phyloP scores from a whole-genome alignment of 805 yeast genomes.

The Yueomyces sp. region DNA sequence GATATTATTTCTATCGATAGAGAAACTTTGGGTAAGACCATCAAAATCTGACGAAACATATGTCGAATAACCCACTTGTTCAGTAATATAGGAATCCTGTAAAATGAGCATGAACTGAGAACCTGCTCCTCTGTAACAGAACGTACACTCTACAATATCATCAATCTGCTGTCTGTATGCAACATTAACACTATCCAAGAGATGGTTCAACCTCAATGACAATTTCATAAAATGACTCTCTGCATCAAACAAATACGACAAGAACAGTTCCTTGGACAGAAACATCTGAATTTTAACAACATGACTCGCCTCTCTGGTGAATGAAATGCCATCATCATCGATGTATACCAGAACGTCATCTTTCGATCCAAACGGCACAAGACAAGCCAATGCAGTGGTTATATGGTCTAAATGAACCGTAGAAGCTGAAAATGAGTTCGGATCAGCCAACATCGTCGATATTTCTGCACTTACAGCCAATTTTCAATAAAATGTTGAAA shows the following conservation, averaged over 20 bases:
- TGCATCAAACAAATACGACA: slow-evolving; percentile 14
- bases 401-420: slow-evolving; percentile 35
- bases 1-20: slow-evolving; percentile 31
- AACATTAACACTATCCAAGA: slow-evolving; percentile 39
- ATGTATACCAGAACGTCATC: slow-evolving; percentile 30
- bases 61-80: slow-evolving; percentile 44
- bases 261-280: slow-evolving; percentile 21
- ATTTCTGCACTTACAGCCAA: no score
- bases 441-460: neutral
- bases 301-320: slow-evolving; percentile 35
- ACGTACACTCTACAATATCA: slow-evolving; percentile 32
- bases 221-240: slow-evolving; percentile 20
- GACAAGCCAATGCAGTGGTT: slow-evolving; percentile 31
- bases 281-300: slow-evolving; percentile 24
- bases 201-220: slow-evolving; percentile 32
- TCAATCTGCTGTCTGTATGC: slow-evolving; percentile 21
- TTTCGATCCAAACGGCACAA: slow-evolving; percentile 28
- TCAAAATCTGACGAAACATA: slow-evolving; percentile 25
- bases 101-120: slow-evolving; percentile 42
- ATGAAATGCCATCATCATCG: slow-evolving; percentile 37
- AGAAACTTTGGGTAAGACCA: slow-evolving; percentile 22
- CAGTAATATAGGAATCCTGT: slow-evolving; percentile 40
- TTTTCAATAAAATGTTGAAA: no score
- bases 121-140: slow-evolving; percentile 37
- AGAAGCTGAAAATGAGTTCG: slow-evolving; percentile 28